A percentile compares a stretch with the other conserved stretches of the same genome.
These are phyloP conservation scores for Collybiopsis luxurians DNA, from an alignment of 768 basidiomycete genomes.

Conservation along the genomic window DNA sequence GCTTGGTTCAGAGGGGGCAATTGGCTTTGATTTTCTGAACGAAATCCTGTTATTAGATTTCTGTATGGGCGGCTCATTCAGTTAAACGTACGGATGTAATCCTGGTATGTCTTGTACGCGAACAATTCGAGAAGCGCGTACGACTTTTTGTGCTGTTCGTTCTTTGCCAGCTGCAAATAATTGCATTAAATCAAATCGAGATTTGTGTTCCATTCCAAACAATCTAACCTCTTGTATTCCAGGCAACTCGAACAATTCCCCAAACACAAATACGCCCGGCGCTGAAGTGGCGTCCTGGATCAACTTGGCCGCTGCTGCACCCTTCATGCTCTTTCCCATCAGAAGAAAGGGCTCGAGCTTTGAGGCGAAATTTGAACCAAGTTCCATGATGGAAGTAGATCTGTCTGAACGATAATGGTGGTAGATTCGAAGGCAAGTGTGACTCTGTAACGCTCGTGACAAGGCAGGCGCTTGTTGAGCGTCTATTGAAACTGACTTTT, in stretches of 20 bases:
- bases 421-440: too few relatives aligned
- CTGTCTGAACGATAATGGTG: too few relatives aligned
- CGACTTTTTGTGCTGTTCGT: constrained; percentile 60
- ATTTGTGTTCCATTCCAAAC: too few relatives aligned
- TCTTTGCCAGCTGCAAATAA: constrained; percentile 56
- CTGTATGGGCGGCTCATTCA: neutral
- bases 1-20: constrained; percentile 68
- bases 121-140: constrained; percentile 79
- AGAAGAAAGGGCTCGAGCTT: constrained; percentile 89
- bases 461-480: too few relatives aligned
- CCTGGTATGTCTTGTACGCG: constrained; percentile 82
- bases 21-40: constrained; percentile 58
- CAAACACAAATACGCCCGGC: constrained; percentile 89
- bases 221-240: constrained; percentile 78
- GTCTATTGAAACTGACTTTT: too few relatives aligned
- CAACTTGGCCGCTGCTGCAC: constrained; percentile 89
- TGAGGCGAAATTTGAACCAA: constrained; percentile 57
- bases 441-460: too few relatives aligned
- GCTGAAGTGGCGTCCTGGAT: constrained; percentile 84
- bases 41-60: neutral
- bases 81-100: constrained; percentile 62
- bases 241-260: constrained; percentile 78
- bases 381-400: constrained; percentile 52
- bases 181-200: neutral
- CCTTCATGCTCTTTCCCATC: constrained; percentile 89